Evolutionary conservation across 2,329 filamentous ascomycete genomes (phyloP).

Genomic region (Microcyclospora pomicola): DNA sequence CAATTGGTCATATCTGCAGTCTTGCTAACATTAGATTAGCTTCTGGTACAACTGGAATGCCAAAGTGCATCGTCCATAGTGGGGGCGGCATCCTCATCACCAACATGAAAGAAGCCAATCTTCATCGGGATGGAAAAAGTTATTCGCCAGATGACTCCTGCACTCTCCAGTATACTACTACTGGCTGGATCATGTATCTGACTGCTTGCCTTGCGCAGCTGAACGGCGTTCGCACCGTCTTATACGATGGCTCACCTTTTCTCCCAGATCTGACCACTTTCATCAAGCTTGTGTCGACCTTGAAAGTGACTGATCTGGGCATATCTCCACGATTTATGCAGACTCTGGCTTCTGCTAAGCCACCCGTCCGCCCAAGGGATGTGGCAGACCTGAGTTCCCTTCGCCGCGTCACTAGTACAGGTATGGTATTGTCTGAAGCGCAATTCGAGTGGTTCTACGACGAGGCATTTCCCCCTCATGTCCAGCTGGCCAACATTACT

Average conservation of each 20-base stretch:
- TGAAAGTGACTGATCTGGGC: constrained; percentile 58
- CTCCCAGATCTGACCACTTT: constrained; percentile 52
- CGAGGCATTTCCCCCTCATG: constrained; percentile 49
- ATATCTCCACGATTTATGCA: constrained; percentile 65
- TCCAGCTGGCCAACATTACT: constrained; percentile 60
- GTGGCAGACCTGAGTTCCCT: constrained; percentile 50
- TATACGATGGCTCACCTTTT: constrained; percentile 81
- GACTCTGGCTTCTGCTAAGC: constrained; percentile 51
- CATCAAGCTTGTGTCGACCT: constrained; percentile 47
- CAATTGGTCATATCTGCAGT: too few relatives aligned
- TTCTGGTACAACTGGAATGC: constrained; percentile 67
- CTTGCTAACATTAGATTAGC: neutral
- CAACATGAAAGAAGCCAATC: constrained; percentile 43
- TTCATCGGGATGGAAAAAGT: constrained; percentile 37
- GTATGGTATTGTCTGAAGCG: constrained; percentile 67
- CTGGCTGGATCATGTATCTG: constrained; percentile 84
- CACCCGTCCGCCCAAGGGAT: constrained; percentile 43
- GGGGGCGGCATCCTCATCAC: constrained; percentile 51
- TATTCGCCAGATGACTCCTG: constrained; percentile 19
- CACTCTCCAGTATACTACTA: constrained; percentile 48
- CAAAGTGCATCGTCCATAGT: constrained; percentile 76
- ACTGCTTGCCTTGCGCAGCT: constrained; percentile 45
- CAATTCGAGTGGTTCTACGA: constrained; percentile 74
- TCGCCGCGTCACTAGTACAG: constrained; percentile 53
- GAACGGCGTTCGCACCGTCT: constrained; percentile 45